Base-by-base conservation (phyloP, 208 protist species). In the Sergeia podlipaevii region DNA sequence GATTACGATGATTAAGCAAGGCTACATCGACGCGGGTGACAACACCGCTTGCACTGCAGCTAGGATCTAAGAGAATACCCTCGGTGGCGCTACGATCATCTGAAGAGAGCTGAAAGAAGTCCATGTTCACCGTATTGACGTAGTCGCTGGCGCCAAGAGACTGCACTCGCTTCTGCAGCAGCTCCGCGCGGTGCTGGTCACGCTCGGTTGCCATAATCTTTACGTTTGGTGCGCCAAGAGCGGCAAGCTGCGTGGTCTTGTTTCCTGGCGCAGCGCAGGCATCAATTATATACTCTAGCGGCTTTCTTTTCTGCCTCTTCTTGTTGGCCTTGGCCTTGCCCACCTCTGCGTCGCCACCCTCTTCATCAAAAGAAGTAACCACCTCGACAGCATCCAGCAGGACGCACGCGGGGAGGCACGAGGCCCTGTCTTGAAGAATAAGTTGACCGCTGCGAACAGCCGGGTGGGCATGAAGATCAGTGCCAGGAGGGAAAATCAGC, bases 191-290 rank as follows among this genome's bases (percentile, higher is more conserved):
- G 37, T 74, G 64, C 60, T 80, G 66, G 37, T 97, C 85, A 2
- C 82, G 76, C 50, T 97, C 92, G 11, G 81, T 73, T 2, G 92
- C 89, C 78, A 93, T 90, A 7, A 97, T 80, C 49, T 91, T 88
- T 6, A 93, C 54, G 17, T 61, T 8, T 6, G 70, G 70, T 10
- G 67, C 60, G 6, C 85, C 82, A 0, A 95, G 41, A 1, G 92
- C 89, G 0, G 89, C 85, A 3, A 96, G 66, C 38, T 95, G 84
- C 18, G 79, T 89, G 4, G 92, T 97, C 53, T 97, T 97, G 68
- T 97, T 97, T 24, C 92, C 92, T 8, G 92, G 92, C 8, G 92
- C 89, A 2, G 92, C 87, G 24, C 89, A 95, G 18, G 89, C 89
- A 53, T 97, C 92, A 17, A 97, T 56, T 2, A 97, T 63, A 60